Evolutionary conservation across 225 moss, liverwort and hornwort species (phyloP).

Genomic region (Lunularia cruciata): DNA sequence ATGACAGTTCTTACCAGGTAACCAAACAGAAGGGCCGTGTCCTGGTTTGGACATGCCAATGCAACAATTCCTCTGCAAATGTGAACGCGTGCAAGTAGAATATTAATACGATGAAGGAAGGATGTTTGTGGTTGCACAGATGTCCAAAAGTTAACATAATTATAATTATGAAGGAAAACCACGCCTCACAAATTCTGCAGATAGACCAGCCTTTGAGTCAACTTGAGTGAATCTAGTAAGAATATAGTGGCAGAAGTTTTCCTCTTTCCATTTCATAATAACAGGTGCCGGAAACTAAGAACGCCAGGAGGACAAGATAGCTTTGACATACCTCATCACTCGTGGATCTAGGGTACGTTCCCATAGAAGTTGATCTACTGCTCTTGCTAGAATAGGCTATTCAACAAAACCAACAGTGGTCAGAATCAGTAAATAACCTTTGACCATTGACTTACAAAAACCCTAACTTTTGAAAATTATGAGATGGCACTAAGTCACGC

Average conservation of each 20-base stretch:
- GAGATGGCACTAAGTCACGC: not conserved
- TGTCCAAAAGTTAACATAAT: no score
- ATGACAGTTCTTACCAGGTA: slow-evolving; percentile 72
- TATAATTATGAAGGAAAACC: no score
- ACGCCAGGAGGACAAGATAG: not conserved
- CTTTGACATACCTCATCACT: slow-evolving; percentile 68
- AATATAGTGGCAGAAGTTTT: no score
- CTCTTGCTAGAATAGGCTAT: slow-evolving; percentile 73
- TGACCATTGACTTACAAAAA: not conserved
- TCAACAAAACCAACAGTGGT: not conserved
- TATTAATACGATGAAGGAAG: no score
- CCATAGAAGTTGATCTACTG: slow-evolving; percentile 84
- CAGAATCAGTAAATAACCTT: not conserved
- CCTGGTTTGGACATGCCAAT: slow-evolving; percentile 89
- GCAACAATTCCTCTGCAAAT: slow-evolving; percentile 70
- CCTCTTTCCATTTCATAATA: not conserved
- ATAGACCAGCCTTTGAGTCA: no score
- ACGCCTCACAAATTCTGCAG: no score
- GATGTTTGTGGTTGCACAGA: no score
- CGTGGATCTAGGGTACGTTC: slow-evolving; percentile 77
- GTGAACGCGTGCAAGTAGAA: no score
- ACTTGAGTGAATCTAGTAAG: no score
- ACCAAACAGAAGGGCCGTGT: slow-evolving; percentile 79
- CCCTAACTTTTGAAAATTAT: not conserved
- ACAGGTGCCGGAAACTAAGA: not conserved